Evolutionary conservation across 2,329 filamentous ascomycete genomes (phyloP).

Genomic region (Pseudohalonectria lignicola): DNA sequence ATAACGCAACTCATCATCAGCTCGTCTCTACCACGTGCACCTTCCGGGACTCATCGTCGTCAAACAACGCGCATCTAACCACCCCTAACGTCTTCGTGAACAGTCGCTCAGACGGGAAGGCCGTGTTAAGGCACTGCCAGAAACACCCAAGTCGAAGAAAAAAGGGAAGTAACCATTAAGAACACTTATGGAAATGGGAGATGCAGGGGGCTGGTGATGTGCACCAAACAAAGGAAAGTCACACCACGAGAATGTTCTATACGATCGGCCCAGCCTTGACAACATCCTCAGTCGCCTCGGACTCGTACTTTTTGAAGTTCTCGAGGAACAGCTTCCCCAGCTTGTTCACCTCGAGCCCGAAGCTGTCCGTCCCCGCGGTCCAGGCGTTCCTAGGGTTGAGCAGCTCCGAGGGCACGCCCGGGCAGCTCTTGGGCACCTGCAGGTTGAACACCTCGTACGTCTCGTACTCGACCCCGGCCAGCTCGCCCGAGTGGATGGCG

Average conservation of each 20-base stretch:
- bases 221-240: neutral
- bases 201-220: too few relatives aligned
- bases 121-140: too few relatives aligned
- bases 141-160: too few relatives aligned
- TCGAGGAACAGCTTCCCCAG: conserved; percentile 82
- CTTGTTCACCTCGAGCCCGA: conserved; percentile 82
- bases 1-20: too few relatives aligned
- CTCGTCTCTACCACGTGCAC: too few relatives aligned
- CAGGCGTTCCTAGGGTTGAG: conserved; percentile 92
- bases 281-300: conserved; percentile 71
- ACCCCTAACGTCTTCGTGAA: too few relatives aligned
- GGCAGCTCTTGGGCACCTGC: conserved; percentile 83
- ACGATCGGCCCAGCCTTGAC: conserved; percentile 51
- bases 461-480: conserved; percentile 88
- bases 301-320: conserved; percentile 95
- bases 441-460: conserved; percentile 96
- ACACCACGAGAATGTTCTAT: conserved; percentile 8
- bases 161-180: too few relatives aligned
- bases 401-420: conserved; percentile 79
- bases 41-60: too few relatives aligned
- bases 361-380: conserved; percentile 72
- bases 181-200: too few relatives aligned
- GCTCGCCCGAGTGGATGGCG: conserved; percentile 93
- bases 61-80: too few relatives aligned
- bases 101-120: too few relatives aligned